Conservation (phyloP, 2,329 filamentous ascomycete species). For the Bimuria novae-zelandiae region DNA sequence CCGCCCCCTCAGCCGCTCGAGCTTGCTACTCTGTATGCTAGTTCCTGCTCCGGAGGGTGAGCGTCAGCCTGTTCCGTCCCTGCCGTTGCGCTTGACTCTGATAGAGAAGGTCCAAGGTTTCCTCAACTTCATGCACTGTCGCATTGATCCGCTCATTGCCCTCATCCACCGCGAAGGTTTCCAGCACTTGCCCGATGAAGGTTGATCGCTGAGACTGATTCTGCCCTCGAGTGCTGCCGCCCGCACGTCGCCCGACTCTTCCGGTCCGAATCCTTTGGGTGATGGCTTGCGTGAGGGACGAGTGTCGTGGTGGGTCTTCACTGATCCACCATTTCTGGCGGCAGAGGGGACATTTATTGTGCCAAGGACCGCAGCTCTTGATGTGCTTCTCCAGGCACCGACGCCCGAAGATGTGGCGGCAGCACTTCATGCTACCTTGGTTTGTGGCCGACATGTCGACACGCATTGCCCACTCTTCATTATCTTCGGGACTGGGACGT, state of each 20-base stretch:
- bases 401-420: slow-evolving; percentile 9
- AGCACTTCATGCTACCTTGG: slow-evolving; percentile 4
- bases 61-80: not conserved
- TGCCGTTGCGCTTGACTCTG: not conserved
- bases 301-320: not conserved
- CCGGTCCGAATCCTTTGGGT: not conserved
- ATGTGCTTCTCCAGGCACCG: slow-evolving; percentile 8
- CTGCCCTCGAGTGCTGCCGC: not conserved
- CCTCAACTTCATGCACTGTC: not conserved
- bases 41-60: no score
- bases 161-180: not conserved
- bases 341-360: slow-evolving; percentile 11
- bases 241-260: not conserved
- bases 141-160: slow-evolving; percentile 1
- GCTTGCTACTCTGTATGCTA: no score
- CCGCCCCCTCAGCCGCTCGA: no score
- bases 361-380: slow-evolving; percentile 4
- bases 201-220: not conserved
- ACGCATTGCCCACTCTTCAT: slow-evolving; percentile 10
- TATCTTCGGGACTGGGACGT: not conserved
- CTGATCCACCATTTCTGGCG: not conserved
- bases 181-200: not conserved
- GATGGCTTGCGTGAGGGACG: not conserved
- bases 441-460: slow-evolving; percentile 8
- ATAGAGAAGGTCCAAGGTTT: slow-evolving; percentile 2